A percentile compares a stretch with the other conserved stretches of the same genome.
Evolutionary conservation across 2,329 filamentous ascomycete genomes (phyloP).

Genomic region (Phyllachora maydis): DNA sequence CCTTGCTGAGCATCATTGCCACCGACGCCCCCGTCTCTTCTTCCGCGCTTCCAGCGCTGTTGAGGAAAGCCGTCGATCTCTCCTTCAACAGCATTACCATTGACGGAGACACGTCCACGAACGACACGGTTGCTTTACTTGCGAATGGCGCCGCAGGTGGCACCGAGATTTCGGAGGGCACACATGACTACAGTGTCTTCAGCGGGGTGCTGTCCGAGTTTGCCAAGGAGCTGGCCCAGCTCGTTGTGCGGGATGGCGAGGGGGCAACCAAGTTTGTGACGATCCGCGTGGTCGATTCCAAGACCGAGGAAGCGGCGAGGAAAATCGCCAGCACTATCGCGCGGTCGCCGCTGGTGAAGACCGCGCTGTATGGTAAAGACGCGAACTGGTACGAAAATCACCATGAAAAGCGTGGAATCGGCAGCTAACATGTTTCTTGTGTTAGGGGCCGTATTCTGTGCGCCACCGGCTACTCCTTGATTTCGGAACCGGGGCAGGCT

Average conservation of each 20-base stretch:
- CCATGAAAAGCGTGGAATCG: conserved; percentile 1
- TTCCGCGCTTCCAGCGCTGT: conserved; percentile 42
- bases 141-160: conserved; percentile 86
- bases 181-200: conserved; percentile 49
- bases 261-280: conserved; percentile 97
- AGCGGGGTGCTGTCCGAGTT: conserved; percentile 53
- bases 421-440: too few species aligned
- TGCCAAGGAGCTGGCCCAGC: conserved; percentile 66
- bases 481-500: conserved; percentile 35
- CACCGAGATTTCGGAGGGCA: conserved; percentile 30
- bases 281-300: conserved; percentile 59
- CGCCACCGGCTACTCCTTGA: conserved; percentile 64
- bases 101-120: conserved; percentile 92
- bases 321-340: conserved; percentile 77
- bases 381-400: conserved; percentile 52
- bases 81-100: conserved; percentile 96
- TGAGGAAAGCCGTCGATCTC: conserved; percentile 54
- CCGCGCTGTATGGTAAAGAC: conserved; percentile 87
- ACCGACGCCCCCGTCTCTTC: conserved; percentile 72
- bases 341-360: conserved; percentile 85
- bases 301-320: conserved; percentile 48
- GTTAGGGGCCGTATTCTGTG: conserved; percentile 80
- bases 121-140: conserved; percentile 87
- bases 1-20: conserved; percentile 73
- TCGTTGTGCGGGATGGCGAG: conserved; percentile 89